Evolutionary conservation across 192 early-diverging fungal genomes (phyloP).

Genomic region (Backusella circina): DNA sequence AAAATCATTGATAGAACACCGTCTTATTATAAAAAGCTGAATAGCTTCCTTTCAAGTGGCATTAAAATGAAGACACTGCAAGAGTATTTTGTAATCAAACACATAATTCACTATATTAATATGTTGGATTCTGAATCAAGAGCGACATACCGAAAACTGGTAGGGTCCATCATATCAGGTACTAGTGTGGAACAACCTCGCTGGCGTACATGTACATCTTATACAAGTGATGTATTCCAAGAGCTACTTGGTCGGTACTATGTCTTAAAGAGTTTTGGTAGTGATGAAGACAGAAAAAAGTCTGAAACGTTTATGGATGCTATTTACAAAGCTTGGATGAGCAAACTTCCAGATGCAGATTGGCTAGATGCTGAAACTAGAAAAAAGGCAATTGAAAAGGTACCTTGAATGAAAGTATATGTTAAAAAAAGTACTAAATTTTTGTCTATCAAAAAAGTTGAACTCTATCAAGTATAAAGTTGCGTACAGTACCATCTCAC

Average conservation of each 20-base stretch:
- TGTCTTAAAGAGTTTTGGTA: slow-evolving; percentile 35
- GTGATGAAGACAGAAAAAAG: slow-evolving; percentile 40
- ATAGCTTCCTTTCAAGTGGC: slow-evolving; percentile 21
- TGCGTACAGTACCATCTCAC: slow-evolving; percentile 58
- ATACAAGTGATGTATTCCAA: slow-evolving; percentile 6
- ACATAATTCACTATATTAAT: background rate
- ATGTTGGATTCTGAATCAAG: background rate
- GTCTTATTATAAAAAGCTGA: slow-evolving; percentile 40
- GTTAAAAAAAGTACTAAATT: too few species aligned
- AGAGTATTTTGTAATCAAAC: slow-evolving; percentile 39
- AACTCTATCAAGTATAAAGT: slow-evolving; percentile 55
- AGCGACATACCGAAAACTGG: background rate
- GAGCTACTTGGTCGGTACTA: slow-evolving; percentile 36
- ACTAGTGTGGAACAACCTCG: slow-evolving; percentile 20
- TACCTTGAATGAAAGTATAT: too few species aligned
- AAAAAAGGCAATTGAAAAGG: slow-evolving; percentile 29
- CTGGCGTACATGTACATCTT: slow-evolving; percentile 36
- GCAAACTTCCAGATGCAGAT: slow-evolving; percentile 28
- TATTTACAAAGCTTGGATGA: slow-evolving; percentile 35
- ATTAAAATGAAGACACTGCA: background rate
- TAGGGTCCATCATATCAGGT: slow-evolving; percentile 8
- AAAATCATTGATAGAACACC: slow-evolving; percentile 46
- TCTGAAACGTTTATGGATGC: slow-evolving; percentile 36
- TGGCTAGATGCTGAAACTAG: slow-evolving; percentile 47
- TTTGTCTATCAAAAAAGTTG: too few species aligned